A percentile compares a stretch with the other conserved stretches of the same genome.
phyloP scores from a whole-genome alignment of 2,329 filamentous ascomycete genomes.

The Fusarium sp. region DNA sequence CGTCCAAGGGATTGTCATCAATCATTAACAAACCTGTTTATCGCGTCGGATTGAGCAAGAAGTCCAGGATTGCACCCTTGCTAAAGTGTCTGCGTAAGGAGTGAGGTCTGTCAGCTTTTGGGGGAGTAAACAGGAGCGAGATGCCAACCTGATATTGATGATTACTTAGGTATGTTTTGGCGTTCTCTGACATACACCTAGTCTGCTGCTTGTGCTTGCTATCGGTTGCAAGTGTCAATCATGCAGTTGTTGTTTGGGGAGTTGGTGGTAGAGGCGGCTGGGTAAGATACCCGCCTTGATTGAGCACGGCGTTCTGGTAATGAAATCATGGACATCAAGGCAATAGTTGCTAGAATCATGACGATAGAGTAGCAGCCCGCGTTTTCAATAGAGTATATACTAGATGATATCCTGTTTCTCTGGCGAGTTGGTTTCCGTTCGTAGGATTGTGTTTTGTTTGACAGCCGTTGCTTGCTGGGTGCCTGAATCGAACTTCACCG shows the following conservation, averaged over 20 bases:
- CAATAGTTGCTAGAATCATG: background rate
- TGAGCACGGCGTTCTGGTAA: conserved; percentile 28
- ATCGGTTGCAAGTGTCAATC: background rate
- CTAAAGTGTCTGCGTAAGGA: conserved; percentile 70
- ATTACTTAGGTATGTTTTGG: background rate
- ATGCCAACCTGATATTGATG: background rate
- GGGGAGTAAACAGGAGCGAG: background rate
- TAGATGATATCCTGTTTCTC: background rate
- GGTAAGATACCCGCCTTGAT: background rate
- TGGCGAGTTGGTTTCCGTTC: background rate
- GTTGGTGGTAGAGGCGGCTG: conserved; percentile 1
- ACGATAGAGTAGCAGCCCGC: conserved; percentile 7
- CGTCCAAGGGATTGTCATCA: conserved; percentile 38
- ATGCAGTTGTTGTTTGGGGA: background rate
- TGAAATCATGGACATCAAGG: background rate
- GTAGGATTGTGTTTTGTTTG: background rate
- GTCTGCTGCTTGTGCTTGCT: background rate
- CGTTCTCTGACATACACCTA: conserved; percentile 2
- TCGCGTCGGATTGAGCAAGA: conserved; percentile 66
- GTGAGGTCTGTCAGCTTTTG: background rate
- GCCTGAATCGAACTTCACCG: background rate
- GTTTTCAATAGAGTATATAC: background rate
- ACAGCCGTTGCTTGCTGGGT: background rate
- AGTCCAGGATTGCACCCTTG: conserved; percentile 64
- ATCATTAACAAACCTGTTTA: conserved; percentile 58